These are phyloP conservation scores for Chrysoporthe puriensis DNA, from an alignment of 2,329 filamentous ascomycete genomes.

Conservation along the genomic window DNA sequence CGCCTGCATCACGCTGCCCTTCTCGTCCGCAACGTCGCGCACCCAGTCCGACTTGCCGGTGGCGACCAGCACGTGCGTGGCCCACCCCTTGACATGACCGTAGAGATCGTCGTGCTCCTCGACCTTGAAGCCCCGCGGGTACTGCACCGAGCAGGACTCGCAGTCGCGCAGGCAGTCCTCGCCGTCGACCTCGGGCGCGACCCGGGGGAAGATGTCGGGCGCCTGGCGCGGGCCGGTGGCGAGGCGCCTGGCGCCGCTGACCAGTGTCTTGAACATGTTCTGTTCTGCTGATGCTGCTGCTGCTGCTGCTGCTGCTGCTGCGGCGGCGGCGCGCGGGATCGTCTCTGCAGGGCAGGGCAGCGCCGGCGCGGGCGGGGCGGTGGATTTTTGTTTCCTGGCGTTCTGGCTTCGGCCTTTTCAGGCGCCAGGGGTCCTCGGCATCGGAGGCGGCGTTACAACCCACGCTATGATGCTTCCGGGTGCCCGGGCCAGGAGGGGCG, in stretches of 20 bases:
- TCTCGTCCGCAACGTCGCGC: slow-evolving; percentile 84
- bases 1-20: slow-evolving; percentile 81
- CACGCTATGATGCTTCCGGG: no score
- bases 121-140: slow-evolving; percentile 73
- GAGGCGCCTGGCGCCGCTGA: slow-evolving; percentile 44
- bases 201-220: slow-evolving; percentile 69
- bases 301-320: no score
- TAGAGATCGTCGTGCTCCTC: slow-evolving; percentile 81
- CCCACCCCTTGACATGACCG: slow-evolving; percentile 84
- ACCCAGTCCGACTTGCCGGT: slow-evolving; percentile 98
- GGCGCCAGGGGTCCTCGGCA: no score
- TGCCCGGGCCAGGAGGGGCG: no score
- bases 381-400: no score
- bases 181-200: slow-evolving; percentile 77
- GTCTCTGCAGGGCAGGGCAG: no score
- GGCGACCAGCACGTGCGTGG: slow-evolving; percentile 86
- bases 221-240: slow-evolving; percentile 34
- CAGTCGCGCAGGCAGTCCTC: slow-evolving; percentile 91
- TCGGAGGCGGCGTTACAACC: no score
- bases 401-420: no score
- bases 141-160: slow-evolving; percentile 75
- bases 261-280: slow-evolving; percentile 42
- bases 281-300: no score
- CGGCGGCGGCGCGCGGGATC: no score
- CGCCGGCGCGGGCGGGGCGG: no score